A percentile compares a stretch with the other conserved stretches of the same genome.
Evolutionary conservation across 306 rosid species (phyloP).

Genomic region (Castanea sativa): DNA sequence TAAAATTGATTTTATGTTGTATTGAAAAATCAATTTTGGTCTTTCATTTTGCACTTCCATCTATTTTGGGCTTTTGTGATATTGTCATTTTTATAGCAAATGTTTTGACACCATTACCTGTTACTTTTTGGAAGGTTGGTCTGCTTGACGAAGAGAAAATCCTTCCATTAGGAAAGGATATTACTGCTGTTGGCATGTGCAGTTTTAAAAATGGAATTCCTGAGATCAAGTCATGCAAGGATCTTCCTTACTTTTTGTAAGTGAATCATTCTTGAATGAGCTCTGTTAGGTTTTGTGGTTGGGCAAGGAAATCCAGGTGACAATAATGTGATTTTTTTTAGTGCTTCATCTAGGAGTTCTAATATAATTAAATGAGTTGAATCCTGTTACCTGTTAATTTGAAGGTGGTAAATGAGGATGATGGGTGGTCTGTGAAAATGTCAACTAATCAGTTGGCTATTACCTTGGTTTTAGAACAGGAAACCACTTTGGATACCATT

Average conservation of each 20-base stretch:
- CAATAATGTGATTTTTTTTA: neutral
- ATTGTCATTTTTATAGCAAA: neutral
- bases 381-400: constrained; percentile 4
- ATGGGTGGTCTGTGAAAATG: constrained; percentile 4
- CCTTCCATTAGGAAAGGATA: constrained; percentile 80
- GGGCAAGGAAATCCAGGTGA: neutral
- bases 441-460: neutral
- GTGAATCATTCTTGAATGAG: constrained; percentile 19
- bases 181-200: constrained; percentile 79
- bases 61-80: constrained; percentile 9
- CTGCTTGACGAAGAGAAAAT: constrained; percentile 87
- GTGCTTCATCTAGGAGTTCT: neutral
- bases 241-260: constrained; percentile 87
- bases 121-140: constrained; percentile 63
- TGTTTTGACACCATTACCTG: constrained; percentile 4
- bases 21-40: neutral
- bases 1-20: neutral
- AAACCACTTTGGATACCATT: constrained; percentile 7
- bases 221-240: constrained; percentile 77
- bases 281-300: neutral
- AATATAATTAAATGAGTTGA: neutral
- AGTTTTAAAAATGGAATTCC: constrained; percentile 53
- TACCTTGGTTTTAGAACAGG: constrained; percentile 6
- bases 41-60: neutral
- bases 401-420: neutral